Evolutionary conservation across 1,284 basidiomycete species (phyloP).

Genomic region (Pseudomicrostroma phylloplanum): DNA sequence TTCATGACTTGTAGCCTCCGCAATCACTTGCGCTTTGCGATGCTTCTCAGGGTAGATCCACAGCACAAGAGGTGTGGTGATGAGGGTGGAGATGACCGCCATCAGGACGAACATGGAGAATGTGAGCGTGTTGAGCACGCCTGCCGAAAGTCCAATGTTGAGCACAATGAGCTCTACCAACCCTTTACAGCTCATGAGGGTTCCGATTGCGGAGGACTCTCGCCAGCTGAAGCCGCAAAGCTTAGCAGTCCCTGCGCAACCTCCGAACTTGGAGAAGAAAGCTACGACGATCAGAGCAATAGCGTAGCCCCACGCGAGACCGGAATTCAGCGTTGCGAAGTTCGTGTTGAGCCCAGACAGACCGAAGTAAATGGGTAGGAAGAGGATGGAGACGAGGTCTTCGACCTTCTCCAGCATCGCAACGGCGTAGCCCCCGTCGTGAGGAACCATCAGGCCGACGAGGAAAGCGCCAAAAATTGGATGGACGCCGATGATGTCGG

Average conservation of each 20-base stretch:
- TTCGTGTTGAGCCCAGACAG: conserved; percentile 77
- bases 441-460: conserved; percentile 79
- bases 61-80: conserved; percentile 79
- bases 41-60: conserved; percentile 63
- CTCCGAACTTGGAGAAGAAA: conserved; percentile 66
- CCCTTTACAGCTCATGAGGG: conserved; percentile 91
- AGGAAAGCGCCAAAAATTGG: conserved; percentile 79
- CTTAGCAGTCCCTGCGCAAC: conserved; percentile 59
- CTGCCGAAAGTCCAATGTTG: conserved; percentile 76
- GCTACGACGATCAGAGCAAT: conserved; percentile 73
- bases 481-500: conserved; percentile 82
- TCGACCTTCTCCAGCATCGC: conserved; percentile 58
- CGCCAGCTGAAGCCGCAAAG: conserved; percentile 66
- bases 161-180: conserved; percentile 70
- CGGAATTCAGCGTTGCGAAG: conserved; percentile 57
- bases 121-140: conserved; percentile 65
- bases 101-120: conserved; percentile 84
- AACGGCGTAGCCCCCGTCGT: conserved; percentile 70
- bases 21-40: conserved; percentile 14
- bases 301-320: conserved; percentile 74
- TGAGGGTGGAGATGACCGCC: conserved; percentile 75
- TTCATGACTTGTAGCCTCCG: background rate
- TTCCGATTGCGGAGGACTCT: conserved; percentile 77
- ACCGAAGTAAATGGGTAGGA: conserved; percentile 79
- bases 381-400: conserved; percentile 54